Evolutionary conservation across 2,329 filamentous ascomycete species (phyloP), one percentile per base, ranked within the genome.

Genomic region (Colletotrichum sp.): DNA sequence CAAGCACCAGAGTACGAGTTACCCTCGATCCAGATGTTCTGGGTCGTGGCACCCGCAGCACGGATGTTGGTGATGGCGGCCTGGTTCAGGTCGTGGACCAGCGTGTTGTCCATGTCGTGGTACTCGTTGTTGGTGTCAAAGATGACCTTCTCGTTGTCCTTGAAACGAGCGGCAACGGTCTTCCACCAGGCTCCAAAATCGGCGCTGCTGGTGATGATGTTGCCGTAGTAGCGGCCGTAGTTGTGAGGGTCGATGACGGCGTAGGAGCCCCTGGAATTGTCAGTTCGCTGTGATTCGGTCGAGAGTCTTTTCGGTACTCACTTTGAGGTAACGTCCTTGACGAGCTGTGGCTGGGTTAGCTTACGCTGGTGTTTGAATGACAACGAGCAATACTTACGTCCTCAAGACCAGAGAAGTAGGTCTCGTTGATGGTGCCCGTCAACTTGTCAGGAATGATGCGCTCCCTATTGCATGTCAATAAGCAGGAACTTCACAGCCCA

Each of bases 61-160:
- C 90, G 90, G 81, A 92, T 91, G 78, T 86, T 89, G 80, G 90
- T 81, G 79, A 92, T 91, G 77, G 90, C 90, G 36, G 88, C 90
- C 81, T 92, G 90, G 86, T 91, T 92, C 55, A 92, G 87, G 75
- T 87, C 82, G 16, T 88, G 82, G 30, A 91, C 89, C 9, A 91
- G 87, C 7, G 79, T 81, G 82, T 91, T 89, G 81, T 90, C 88
- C 86, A 91, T 90, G 81, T 88, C 87, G 82, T 92, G 85, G 82
- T 90, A 91, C 83, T 92, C 90, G 82, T 92, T 92, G 86, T 91
- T 91, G 78, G 88, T 91, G 81, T 91, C 89, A 78, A 91, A 91
- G 81, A 92, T 86, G 79, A 91, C 90, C 67, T 86, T 85, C 48
- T 82, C 78, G 83, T 92, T 89, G 78, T 80, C 80, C 74, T 84